These are phyloP conservation scores for Begonia peltatifolia DNA, from an alignment of 306 rosid species.

Conservation along the genomic window DNA sequence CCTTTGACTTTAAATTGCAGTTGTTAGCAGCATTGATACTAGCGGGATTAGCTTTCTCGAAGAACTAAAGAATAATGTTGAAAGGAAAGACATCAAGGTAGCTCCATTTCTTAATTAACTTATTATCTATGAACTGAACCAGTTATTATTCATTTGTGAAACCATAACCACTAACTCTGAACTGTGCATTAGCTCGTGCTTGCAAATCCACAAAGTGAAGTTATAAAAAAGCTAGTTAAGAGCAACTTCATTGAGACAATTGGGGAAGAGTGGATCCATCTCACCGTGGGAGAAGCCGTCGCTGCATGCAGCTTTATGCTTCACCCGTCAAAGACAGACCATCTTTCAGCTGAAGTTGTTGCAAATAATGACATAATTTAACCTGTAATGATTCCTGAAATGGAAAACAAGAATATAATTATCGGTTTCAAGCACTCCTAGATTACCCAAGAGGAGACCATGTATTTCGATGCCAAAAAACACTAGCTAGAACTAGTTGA, in stretches of 20 bases:
- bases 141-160: neutral
- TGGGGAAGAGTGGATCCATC: constrained; percentile 28
- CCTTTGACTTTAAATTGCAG: constrained; percentile 8
- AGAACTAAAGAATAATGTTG: constrained; percentile 23
- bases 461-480: too few relatives aligned
- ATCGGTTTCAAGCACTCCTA: too few relatives aligned
- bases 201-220: constrained; percentile 35
- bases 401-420: too few relatives aligned
- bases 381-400: too few relatives aligned
- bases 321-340: constrained; percentile 20
- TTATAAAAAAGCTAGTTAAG: constrained; percentile 28
- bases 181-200: constrained; percentile 21
- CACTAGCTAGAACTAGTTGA: too few relatives aligned
- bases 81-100: constrained; percentile 26
- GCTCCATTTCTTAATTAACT: neutral
- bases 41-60: constrained; percentile 35
- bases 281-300: constrained; percentile 40
- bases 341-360: constrained; percentile 1
- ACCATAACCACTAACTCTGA: neutral
- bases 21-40: constrained; percentile 33
- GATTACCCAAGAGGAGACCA: too few relatives aligned
- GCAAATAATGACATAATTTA: neutral
- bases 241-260: constrained; percentile 21
- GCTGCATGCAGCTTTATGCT: constrained; percentile 26
- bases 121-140: neutral